Percentiles rank a stretch among this genome's conserved stretches.
Conservation (phyloP, 2,329 filamentous ascomycete species). For the Aspergillus floridensis region DNA sequence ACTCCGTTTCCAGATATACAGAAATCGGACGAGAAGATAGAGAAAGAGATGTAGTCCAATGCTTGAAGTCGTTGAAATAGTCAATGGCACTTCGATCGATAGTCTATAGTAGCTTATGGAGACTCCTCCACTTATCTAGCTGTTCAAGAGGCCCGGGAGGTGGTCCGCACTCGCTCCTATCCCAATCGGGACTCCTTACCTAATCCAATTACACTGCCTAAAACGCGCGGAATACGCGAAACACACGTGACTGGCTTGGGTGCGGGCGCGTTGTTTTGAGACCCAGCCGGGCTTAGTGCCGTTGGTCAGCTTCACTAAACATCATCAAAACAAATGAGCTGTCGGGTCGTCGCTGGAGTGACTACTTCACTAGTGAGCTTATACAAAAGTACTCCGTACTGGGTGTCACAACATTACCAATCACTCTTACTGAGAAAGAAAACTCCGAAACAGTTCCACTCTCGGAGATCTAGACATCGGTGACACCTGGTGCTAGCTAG, state of each 20-base stretch:
- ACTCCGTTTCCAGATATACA: background rate
- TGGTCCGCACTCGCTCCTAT: background rate
- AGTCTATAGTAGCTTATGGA: background rate
- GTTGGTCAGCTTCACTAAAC: constrained; percentile 6
- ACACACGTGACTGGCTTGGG: constrained; percentile 12
- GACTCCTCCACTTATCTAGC: background rate
- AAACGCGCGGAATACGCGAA: constrained; percentile 23
- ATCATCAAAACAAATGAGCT: constrained; percentile 22
- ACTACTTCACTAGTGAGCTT: background rate
- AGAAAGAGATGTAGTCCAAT: background rate
- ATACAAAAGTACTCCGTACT: background rate
- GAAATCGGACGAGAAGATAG: background rate
- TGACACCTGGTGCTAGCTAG: background rate
- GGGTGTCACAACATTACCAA: background rate
- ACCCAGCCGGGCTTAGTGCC: constrained; percentile 14
- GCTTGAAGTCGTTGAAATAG: background rate
- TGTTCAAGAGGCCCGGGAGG: background rate
- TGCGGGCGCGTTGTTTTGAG: constrained; percentile 1
- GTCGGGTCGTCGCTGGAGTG: constrained; percentile 1
- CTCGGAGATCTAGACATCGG: background rate
- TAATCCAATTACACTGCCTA: constrained; percentile 21
- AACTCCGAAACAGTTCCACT: too few relatives aligned
- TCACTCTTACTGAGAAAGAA: background rate
- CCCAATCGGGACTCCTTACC: too few relatives aligned
- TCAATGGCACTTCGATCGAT: background rate